Percentiles rank a stretch among this genome's conserved stretches.
Evolutionary conservation across 2,329 filamentous ascomycete genomes (phyloP).

Genomic region (Xylaria arbuscula): DNA sequence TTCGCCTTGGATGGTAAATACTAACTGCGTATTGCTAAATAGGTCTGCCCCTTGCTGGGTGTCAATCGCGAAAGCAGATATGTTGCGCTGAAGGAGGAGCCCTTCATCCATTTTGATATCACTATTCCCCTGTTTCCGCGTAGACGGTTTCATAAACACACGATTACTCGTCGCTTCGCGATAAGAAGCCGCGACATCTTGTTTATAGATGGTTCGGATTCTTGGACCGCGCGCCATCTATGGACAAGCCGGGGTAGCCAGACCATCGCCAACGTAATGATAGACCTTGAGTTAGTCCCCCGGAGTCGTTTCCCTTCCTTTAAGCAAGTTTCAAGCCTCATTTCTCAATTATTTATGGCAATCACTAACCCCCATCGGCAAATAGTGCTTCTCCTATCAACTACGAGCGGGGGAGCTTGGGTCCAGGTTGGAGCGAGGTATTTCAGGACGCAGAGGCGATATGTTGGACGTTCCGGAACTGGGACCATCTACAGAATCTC

Average conservation of each 20-base stretch:
- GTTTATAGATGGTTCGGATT: conserved; percentile 2
- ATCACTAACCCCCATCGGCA: no score
- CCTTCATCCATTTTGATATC: not conserved
- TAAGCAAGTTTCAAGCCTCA: no score
- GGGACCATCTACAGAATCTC: not conserved
- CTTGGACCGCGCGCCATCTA: not conserved
- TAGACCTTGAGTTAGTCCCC: not conserved
- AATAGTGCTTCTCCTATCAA: not conserved
- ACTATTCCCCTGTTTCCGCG: no score
- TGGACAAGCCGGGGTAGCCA: not conserved
- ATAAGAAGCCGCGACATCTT: conserved; percentile 13
- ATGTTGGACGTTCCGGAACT: not conserved
- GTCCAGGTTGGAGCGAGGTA: not conserved
- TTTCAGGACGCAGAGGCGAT: not conserved
- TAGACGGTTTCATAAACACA: not conserved
- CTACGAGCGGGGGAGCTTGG: not conserved
- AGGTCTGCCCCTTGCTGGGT: conserved; percentile 19
- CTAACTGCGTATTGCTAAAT: not conserved
- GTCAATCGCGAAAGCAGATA: conserved; percentile 18
- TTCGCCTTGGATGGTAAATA: not conserved
- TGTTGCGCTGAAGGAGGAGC: conserved; percentile 9
- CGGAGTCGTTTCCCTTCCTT: no score
- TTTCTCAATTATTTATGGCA: no score
- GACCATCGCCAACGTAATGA: not conserved
- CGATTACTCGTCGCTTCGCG: not conserved